Evolutionary conservation across 495 filamentous ascomycete genomes (phyloP).

Genomic region (Lentithecium fluviatile): DNA sequence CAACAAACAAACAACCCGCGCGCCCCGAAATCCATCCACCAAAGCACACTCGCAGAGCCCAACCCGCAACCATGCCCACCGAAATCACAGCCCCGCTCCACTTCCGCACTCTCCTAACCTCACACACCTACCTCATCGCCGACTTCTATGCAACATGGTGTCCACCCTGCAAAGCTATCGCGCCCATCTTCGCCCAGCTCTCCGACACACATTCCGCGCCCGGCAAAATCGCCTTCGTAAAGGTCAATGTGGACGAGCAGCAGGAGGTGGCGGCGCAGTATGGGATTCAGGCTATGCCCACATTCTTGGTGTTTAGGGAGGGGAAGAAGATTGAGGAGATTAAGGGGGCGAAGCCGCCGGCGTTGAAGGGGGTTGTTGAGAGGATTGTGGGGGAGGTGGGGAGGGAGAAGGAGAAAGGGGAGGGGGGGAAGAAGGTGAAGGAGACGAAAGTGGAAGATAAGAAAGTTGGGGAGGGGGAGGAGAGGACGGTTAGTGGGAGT

Average conservation of each 20-base stretch:
- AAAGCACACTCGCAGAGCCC: too few species aligned
- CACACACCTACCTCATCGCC: constrained; percentile 29
- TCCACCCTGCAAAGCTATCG: constrained; percentile 37
- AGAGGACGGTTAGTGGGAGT: constrained; percentile 36
- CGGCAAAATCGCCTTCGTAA: constrained; percentile 32
- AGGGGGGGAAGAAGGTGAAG: constrained; percentile 1
- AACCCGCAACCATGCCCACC: too few species aligned
- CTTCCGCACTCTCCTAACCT: constrained; percentile 30
- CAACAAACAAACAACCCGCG: too few species aligned
- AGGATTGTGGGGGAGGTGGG: constrained; percentile 5
- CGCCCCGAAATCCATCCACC: too few species aligned
- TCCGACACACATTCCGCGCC: constrained; percentile 10
- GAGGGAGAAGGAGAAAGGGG: constrained; percentile 1
- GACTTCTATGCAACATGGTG: constrained; percentile 41
- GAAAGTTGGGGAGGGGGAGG: constrained; percentile 21
- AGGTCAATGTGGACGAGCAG: constrained; percentile 35
- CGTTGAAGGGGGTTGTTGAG: constrained; percentile 26
- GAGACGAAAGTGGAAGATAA: too few species aligned
- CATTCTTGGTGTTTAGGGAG: constrained; percentile 36
- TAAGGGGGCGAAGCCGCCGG: constrained; percentile 27
- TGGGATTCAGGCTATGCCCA: constrained; percentile 35
- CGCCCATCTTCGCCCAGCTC: constrained; percentile 34
- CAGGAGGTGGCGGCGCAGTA: constrained; percentile 28
- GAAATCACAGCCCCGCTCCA: constrained; percentile 28
- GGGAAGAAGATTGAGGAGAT: constrained; percentile 26